Percentiles rank a stretch among this genome's conserved stretches.
These are phyloP conservation scores for Fusarium sp. DNA, from an alignment of 2,329 filamentous ascomycete species.

Conservation along the genomic window DNA sequence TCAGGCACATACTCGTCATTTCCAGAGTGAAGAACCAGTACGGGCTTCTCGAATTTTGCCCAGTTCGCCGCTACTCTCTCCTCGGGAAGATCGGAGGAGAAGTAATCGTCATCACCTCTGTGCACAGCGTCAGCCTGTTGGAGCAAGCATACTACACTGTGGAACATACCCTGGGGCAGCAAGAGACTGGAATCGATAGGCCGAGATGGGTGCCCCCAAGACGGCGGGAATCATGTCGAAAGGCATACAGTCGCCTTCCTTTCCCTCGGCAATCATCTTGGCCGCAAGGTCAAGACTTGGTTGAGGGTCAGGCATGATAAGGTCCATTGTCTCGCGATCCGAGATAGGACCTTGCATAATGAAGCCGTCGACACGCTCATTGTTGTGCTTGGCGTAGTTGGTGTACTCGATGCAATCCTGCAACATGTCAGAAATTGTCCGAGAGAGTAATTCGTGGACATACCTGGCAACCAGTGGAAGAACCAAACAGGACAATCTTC, in stretches of 20 bases:
- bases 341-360: conserved; percentile 85
- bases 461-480: conserved; percentile 69
- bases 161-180: conserved; percentile 59
- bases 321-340: conserved; percentile 74
- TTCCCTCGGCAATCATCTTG: conserved; percentile 65
- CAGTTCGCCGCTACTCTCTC: conserved; percentile 72
- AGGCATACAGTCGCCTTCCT: conserved; percentile 65
- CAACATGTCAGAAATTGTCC: neutral
- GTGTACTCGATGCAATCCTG: conserved; percentile 69
- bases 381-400: conserved; percentile 52
- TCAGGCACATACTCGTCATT: conserved; percentile 73
- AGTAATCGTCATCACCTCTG: conserved; percentile 85
- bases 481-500: conserved; percentile 66
- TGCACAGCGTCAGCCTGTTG: conserved; percentile 2
- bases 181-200: conserved; percentile 64
- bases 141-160: neutral
- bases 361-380: conserved; percentile 74
- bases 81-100: conserved; percentile 78
- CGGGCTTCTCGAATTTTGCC: conserved; percentile 66
- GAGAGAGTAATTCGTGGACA: neutral
- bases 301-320: conserved; percentile 58
- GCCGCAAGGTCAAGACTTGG: conserved; percentile 60
- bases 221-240: conserved; percentile 53
- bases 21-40: conserved; percentile 73
- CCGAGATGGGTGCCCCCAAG: conserved; percentile 60